Evolutionary conservation across 106 monocot species (phyloP).

Genomic region (Alisma plantagoaquatica): DNA sequence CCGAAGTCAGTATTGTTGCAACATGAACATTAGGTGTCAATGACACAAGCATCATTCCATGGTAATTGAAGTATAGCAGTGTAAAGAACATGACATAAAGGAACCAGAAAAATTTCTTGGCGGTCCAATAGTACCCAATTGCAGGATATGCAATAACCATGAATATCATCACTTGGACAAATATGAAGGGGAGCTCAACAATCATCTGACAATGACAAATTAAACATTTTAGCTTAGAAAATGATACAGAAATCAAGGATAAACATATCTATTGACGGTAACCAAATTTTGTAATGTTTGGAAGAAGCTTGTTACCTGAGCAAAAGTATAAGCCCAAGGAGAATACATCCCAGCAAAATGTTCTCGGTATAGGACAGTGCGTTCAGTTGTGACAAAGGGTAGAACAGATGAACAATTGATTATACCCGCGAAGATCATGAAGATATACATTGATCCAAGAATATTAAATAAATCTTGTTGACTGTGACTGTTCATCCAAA

Average conservation of each 20-base stretch:
- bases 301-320: constrained; percentile 35
- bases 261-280: neutral
- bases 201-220: constrained; percentile 28
- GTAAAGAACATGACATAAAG: constrained; percentile 39
- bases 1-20: constrained; percentile 36
- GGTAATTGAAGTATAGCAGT: constrained; percentile 38
- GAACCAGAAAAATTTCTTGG: constrained; percentile 53
- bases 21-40: constrained; percentile 53
- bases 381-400: constrained; percentile 37
- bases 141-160: constrained; percentile 41
- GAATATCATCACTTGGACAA: constrained; percentile 30
- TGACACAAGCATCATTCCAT: constrained; percentile 47
- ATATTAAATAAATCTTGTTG: constrained; percentile 66
- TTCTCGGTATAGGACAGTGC: constrained; percentile 51
- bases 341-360: constrained; percentile 79
- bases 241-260: neutral
- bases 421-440: constrained; percentile 21
- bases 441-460: constrained; percentile 36
- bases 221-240: too few species aligned
- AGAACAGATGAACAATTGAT: constrained; percentile 28
- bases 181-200: constrained; percentile 50
- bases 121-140: constrained; percentile 41
- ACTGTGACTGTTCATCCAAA: constrained; percentile 23
- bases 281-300: neutral
- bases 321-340: constrained; percentile 52